Evolutionary conservation across 1,139 yeast genomes (phyloP).

Genomic region (Lodderomyces oxycetoniae): DNA sequence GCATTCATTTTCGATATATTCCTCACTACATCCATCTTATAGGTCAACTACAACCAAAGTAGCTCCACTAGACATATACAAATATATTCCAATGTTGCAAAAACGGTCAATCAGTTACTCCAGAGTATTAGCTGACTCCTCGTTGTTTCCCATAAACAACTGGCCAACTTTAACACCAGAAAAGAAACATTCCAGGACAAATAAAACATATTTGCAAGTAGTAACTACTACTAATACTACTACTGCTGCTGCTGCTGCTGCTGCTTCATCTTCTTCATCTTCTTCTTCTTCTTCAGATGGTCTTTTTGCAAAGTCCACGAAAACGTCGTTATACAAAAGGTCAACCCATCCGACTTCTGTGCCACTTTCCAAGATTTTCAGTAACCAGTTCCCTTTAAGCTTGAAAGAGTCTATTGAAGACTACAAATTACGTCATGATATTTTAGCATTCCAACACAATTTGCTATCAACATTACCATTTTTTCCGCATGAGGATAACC

Average conservation of each 20-base stretch:
- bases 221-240: too few species aligned
- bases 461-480: conserved; percentile 42
- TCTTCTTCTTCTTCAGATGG: too few species aligned
- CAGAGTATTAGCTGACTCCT: conserved; percentile 1
- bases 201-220: too few species aligned
- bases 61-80: too few species aligned
- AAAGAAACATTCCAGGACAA: too few species aligned
- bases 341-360: conserved; percentile 63
- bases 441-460: conserved; percentile 49
- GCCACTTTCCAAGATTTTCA: conserved; percentile 48
- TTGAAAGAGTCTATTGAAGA: conserved; percentile 49
- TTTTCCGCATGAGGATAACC: conserved; percentile 29
- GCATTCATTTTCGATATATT: too few species aligned
- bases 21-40: too few species aligned
- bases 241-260: too few species aligned
- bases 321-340: conserved; percentile 26
- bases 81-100: conserved; percentile 1
- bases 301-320: background rate
- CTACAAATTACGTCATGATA: conserved; percentile 36
- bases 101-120: conserved; percentile 4
- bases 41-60: too few species aligned
- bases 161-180: conserved; percentile 2
- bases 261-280: too few species aligned
- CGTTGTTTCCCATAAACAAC: conserved; percentile 5
- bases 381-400: conserved; percentile 56